Evolutionary conservation across 805 yeast species (phyloP), one percentile per base, ranked within the genome.

Genomic region (Starmerella stellata): DNA sequence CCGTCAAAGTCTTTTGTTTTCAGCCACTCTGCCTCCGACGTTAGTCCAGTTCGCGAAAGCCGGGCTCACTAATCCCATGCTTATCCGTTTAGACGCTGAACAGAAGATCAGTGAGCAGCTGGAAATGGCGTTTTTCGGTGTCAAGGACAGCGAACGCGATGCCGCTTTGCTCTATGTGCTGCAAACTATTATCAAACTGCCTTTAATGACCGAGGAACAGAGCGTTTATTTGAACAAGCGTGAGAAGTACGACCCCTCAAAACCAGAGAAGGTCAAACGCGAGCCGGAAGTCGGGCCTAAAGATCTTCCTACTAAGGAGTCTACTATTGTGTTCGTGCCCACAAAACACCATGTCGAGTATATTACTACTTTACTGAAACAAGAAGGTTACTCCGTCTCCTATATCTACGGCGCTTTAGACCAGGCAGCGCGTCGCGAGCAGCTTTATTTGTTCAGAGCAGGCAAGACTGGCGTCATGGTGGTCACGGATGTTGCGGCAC

Each of bases 331-430:
- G 2, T 90, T 90, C 51, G 95, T 82, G 5, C 98, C 96, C 35
- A 90, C 99, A 0, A 78, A 83, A 60, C 98, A 90, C 61, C 98
- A 90, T 59, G 98, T 90, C 18, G 99, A 90, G 60, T 92, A 82
- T 55, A 66, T 90, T 37, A 65, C 87, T 3, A 64, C 64, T 2
- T 55, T 90, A 42, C 62, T 90, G 42, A 72, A 69, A 50, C 73
- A 72, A 23, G 74, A 79, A 28, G 95, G 95, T 1, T 90, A 78
- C 57, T 75, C 90, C 5, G 78, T 73, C 1, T 78, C 98, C 1
- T 83, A 75, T 52, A 80, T 87, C 45, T 90, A 90, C 55, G 96
- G 99, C 58, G 70, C 95, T 1, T 66, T 90, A 44, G 96, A 90
- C 60, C 98, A 90, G 55, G 76, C 74, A 50, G 98, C 98, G 1